Evolutionary conservation across 1,139 yeast genomes (phyloP).

Genomic region (Hyphopichia wangnamkhiaoensis): DNA sequence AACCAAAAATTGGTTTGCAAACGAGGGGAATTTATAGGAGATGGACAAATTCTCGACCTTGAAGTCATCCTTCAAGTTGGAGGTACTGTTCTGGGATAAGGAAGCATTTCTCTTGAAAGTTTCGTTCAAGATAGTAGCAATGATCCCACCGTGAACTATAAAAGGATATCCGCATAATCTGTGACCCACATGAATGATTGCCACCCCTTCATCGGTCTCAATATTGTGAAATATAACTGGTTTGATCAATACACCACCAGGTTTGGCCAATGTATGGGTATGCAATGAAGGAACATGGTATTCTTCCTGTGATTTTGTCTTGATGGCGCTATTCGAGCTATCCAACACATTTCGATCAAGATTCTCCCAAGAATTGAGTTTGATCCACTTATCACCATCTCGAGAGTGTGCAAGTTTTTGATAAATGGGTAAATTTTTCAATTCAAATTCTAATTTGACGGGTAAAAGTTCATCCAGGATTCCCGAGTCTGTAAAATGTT

Average conservation of each 20-base stretch:
- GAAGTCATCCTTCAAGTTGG: slow-evolving; percentile 41
- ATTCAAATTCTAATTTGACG: slow-evolving; percentile 43
- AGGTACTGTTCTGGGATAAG: slow-evolving; percentile 29
- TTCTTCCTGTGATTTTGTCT: slow-evolving; percentile 31
- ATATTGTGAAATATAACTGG: slow-evolving; percentile 70
- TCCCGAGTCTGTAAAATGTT: slow-evolving; percentile 29
- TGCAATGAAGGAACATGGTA: slow-evolving; percentile 29
- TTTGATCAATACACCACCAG: slow-evolving; percentile 78
- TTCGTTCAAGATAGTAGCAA: slow-evolving; percentile 82
- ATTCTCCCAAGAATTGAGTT: slow-evolving; percentile 61
- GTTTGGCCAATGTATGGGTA: slow-evolving; percentile 43
- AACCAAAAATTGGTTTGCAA: slow-evolving; percentile 77
- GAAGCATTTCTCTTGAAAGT: slow-evolving; percentile 62
- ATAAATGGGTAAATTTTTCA: slow-evolving; percentile 55
- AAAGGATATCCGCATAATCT: slow-evolving; percentile 85
- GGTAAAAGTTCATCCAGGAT: slow-evolving; percentile 21
- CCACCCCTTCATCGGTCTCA: slow-evolving; percentile 58
- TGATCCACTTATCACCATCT: slow-evolving; percentile 43
- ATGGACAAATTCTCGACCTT: slow-evolving; percentile 54
- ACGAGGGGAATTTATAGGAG: slow-evolving; percentile 69
- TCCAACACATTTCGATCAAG: slow-evolving; percentile 48
- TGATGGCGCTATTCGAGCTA: slow-evolving; percentile 16
- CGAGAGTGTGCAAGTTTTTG: slow-evolving; percentile 42
- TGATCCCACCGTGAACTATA: slow-evolving; percentile 85
- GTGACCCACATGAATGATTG: slow-evolving; percentile 77